A percentile compares a stretch with the other conserved stretches of the same genome.
Evolutionary conservation across 345 rosid species (phyloP).

Genomic region (Camelina laxa): DNA sequence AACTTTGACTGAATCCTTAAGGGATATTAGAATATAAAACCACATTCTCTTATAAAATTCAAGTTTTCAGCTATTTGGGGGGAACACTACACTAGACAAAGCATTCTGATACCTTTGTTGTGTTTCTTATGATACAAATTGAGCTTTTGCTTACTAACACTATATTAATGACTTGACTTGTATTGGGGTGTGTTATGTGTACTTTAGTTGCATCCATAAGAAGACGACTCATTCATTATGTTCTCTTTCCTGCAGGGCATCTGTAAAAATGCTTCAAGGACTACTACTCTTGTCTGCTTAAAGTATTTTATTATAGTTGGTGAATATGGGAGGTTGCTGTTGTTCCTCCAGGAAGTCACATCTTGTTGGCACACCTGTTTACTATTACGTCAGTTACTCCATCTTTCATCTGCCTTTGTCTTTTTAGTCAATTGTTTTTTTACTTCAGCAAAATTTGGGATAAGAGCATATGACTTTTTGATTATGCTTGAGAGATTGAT

Average conservation of each 20-base stretch:
- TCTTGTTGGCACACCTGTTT: constrained; percentile 78
- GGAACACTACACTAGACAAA: background rate
- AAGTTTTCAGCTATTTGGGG: background rate
- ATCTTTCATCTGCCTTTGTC: background rate
- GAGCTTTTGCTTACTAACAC: background rate
- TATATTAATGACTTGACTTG: background rate
- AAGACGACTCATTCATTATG: background rate
- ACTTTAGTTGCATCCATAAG: background rate
- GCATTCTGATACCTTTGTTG: background rate
- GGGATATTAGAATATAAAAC: background rate
- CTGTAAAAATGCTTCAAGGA: background rate
- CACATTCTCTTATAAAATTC: background rate
- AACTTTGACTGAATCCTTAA: constrained; percentile 16
- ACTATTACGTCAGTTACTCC: constrained; percentile 69
- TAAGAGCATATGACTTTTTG: background rate
- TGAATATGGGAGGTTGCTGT: constrained; percentile 89
- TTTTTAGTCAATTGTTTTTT: background rate
- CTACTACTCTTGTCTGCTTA: background rate
- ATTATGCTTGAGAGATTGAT: background rate
- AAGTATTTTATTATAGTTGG: background rate
- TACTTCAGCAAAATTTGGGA: background rate
- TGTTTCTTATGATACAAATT: background rate
- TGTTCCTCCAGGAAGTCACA: constrained; percentile 80
- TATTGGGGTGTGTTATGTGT: background rate
- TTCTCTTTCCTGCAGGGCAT: constrained; percentile 10